Base-by-base conservation (phyloP, 2,329 filamentous ascomycete genomes). In the Fusarium sp. region DNA sequence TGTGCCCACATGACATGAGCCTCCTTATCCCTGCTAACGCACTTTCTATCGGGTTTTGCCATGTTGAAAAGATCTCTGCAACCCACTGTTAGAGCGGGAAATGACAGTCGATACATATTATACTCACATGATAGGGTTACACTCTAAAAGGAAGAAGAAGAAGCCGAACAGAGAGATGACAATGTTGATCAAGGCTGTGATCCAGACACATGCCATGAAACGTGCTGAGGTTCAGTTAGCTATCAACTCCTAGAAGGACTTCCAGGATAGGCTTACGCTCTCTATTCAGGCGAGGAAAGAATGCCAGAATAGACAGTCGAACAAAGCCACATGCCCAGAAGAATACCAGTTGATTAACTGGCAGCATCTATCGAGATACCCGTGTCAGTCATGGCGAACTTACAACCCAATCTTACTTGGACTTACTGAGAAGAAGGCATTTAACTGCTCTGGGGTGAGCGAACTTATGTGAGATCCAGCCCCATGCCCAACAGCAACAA, bases 81-180 rank as follows among this genome's bases (percentile, higher is more conserved):
- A 37, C 31, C 2, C 4, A 34, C 27, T 20, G 27, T 54, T 14
- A 54, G 50, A 54, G 11, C 27, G 4, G 10, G 11, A n/a, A 31
- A 54, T n/a, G 11, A 7, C 4, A 14, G 6, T n/a, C 27, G 10
- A 31, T 6, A 5, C 27, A 20, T 5, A 8, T 2, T 5, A 31
- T 8, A 54, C 71, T 40, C 67, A 78, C 76, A 62, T 40, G 13
- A 76, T 64, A 8, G 76, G 73, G 10, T 24, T 73, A 34, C 76
- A 78, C 22, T 75, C 76, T 13, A 69, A 62, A 4, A 78, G 66
- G 22, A 77, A 45, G 42, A 78, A 78, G n/a, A 75, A 70, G 66
- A 78, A 73, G 0, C 71, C 54, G 37, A 64, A 29, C 18, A 73
- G 40, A 14, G 76, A 62, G 16, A 73, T 64, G 11, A 37, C 27